Conservation (phyloP, 192 early-diverging fungal species). For the Podila clonocystis region DNA sequence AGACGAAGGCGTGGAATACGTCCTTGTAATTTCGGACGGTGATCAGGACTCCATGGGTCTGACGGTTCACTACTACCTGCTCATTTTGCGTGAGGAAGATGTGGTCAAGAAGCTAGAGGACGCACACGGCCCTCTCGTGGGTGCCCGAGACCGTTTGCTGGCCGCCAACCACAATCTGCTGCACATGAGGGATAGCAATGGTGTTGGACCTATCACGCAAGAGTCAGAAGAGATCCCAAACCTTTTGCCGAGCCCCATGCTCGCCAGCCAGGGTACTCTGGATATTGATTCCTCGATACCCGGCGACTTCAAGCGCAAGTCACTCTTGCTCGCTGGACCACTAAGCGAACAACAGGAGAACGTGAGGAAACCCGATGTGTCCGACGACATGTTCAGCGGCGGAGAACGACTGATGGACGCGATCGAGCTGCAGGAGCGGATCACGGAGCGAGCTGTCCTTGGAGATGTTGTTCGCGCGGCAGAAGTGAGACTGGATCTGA, state of each 20-base stretch:
- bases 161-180: slow-evolving; percentile 18
- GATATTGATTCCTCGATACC: neutral
- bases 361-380: neutral
- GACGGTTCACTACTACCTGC: slow-evolving; percentile 42
- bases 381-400: slow-evolving; percentile 4
- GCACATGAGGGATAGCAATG: neutral
- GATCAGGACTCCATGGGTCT: slow-evolving; percentile 34
- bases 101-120: slow-evolving; percentile 52
- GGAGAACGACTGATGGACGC: slow-evolving; percentile 41
- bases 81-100: slow-evolving; percentile 42
- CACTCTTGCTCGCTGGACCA: neutral
- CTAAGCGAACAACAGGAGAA: neutral
- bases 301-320: neutral
- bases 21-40: slow-evolving; percentile 35
- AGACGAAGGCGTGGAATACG: slow-evolving; percentile 47
- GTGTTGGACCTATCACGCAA: neutral
- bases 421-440: slow-evolving; percentile 37
- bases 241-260: neutral
- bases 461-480: slow-evolving; percentile 47
- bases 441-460: slow-evolving; percentile 40
- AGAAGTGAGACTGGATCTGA: slow-evolving; percentile 35
- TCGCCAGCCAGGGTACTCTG: neutral
- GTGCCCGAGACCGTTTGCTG: slow-evolving; percentile 27
- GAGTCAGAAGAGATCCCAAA: neutral
- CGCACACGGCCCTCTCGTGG: slow-evolving; percentile 36